Evolutionary conservation across 2,329 filamentous ascomycete species (phyloP), one percentile per base, ranked within the genome.

Genomic region (Mycosphaerella arachidis): DNA sequence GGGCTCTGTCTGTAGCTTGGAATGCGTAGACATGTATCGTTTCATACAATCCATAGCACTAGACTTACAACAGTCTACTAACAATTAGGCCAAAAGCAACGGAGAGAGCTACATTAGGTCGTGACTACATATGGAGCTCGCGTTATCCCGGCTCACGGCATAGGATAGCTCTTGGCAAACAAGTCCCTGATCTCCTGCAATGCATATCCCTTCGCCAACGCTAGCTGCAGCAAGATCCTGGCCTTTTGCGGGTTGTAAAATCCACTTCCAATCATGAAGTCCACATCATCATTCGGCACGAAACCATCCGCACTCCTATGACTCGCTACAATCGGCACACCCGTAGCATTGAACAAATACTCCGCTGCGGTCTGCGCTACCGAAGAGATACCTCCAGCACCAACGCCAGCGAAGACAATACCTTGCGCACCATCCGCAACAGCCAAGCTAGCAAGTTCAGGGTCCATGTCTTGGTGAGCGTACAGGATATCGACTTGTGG

Each of bases 401-500:
- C 83, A 37, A 82, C 76, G 6, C 82, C 83, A 0, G 82, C 83
- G 24, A 81, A 79, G 1, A 86, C 81, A 9, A 86, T 75, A 1
- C 84, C 84, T 61, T 79, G 70, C 0, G 83, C 82, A 1, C 82
- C 83, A 6, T 72, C 74, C 1, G 72, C 73, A n/a, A 82, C 75
- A 2, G 82, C 79, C 0, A 79, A 76, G 29, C 76, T 71, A 46
- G 83, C 78, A 1, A 84, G 74, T 18, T 70, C 70, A 20, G 79
- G 73, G 33, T 62, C 55, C 65, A 66, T 79, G 58, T 79, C 81
- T 65, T 85, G 78, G 69, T 86, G 78, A 0, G 79, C 77, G 69
- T 82, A 84, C 5, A 86, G 68, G 33, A 86, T 80, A 62, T 84
- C 82, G 30, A 86, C 82, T 58, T 80, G 74, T 0, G 83, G 82